phyloP scores from a whole-genome alignment of 2,329 filamentous ascomycete genomes.

The Harringtonia lauricola region DNA sequence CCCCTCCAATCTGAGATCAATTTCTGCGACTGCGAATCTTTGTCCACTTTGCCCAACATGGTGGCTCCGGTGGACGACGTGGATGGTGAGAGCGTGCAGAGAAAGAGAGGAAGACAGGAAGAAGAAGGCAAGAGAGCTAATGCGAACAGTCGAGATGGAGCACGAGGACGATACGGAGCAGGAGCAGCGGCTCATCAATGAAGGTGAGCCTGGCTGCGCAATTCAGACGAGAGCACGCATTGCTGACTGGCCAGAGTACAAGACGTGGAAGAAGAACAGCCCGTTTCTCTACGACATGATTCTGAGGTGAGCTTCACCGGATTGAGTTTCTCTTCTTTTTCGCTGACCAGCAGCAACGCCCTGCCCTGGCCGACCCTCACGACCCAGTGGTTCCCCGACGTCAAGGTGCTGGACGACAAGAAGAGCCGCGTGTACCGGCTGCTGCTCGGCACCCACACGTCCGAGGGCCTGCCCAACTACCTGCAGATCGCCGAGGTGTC shows the following conservation, averaged over 20 bases:
- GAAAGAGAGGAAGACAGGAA: not conserved
- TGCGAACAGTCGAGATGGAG: constrained; percentile 30
- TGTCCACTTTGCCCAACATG: no score
- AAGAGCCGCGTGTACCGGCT: constrained; percentile 81
- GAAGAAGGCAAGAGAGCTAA: not conserved
- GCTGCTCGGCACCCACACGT: constrained; percentile 89
- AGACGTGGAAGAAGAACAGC: constrained; percentile 99
- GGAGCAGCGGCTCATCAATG: constrained; percentile 86
- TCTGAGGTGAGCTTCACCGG: constrained; percentile 58
- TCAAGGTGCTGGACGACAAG: constrained; percentile 77
- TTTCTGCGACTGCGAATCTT: no score
- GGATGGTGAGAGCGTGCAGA: constrained; percentile 25
- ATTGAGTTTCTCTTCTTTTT: constrained; percentile 2
- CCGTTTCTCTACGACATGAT: constrained; percentile 98
- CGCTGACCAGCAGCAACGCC: constrained; percentile 48
- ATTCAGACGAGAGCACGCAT: not conserved
- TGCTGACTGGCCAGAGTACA: constrained; percentile 60
- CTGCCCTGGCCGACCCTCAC: constrained; percentile 96
- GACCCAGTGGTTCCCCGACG: constrained; percentile 95
- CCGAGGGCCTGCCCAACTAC: constrained; percentile 75
- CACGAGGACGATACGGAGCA: constrained; percentile 62
- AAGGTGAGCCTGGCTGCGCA: constrained; percentile 42
- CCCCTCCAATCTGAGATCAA: no score
- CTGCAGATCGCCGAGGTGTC: constrained; percentile 91
- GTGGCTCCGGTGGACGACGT: constrained; percentile 28